Evolutionary conservation across 495 filamentous ascomycete species (phyloP).

Genomic region (Ramalina peruviana): DNA sequence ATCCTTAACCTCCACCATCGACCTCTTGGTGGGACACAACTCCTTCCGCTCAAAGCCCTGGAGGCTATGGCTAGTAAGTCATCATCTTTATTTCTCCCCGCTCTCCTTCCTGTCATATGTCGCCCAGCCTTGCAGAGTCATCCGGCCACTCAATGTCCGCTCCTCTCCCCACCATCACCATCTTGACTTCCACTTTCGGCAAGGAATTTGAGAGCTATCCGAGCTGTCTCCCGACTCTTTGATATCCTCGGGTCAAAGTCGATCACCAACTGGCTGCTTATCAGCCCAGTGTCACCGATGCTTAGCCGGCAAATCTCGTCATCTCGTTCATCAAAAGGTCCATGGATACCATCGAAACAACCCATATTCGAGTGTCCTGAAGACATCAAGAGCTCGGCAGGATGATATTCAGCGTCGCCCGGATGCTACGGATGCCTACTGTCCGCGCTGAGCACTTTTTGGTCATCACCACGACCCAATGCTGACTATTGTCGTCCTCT

Average conservation of each 20-base stretch:
- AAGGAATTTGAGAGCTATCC: background rate
- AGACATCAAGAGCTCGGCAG: background rate
- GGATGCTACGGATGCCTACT: background rate
- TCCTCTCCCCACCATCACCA: background rate
- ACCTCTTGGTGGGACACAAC: constrained; percentile 2
- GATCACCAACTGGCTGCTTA: background rate
- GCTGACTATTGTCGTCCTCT: constrained; percentile 11
- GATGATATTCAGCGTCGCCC: constrained; percentile 12
- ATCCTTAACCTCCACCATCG: constrained; percentile 4
- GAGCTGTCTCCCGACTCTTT: background rate
- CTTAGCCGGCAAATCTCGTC: background rate
- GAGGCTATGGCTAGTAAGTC: constrained; percentile 32
- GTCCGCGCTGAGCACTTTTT: constrained; percentile 2
- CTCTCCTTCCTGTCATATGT: background rate
- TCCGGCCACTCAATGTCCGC: constrained; percentile 1
- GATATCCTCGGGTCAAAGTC: background rate
- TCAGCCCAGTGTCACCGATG: background rate
- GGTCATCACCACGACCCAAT: constrained; percentile 7
- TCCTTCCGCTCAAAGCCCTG: constrained; percentile 17
- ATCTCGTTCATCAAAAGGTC: constrained; percentile 16
- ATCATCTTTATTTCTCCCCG: background rate
- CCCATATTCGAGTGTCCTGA: background rate
- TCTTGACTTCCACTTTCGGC: background rate
- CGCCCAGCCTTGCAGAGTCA: background rate
- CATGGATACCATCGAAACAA: constrained; percentile 6